Evolutionary conservation across 2,329 filamentous ascomycete genomes (phyloP).

Genomic region (Monilinia vaccinii-corymbosi): DNA sequence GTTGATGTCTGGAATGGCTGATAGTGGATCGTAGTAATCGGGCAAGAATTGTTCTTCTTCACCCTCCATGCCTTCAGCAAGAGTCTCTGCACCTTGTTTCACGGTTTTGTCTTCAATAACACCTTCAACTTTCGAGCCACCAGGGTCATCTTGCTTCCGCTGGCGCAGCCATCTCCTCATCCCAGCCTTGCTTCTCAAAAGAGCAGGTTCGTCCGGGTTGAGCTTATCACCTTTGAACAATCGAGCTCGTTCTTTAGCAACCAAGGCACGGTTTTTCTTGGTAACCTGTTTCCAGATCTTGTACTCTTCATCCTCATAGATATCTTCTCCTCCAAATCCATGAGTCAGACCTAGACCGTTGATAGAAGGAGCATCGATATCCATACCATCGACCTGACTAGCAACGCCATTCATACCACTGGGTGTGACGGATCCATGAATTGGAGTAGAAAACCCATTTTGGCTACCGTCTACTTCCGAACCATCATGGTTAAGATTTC

Average conservation of each 20-base stretch:
- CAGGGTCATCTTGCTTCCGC: conserved; percentile 56
- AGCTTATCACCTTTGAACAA: conserved; percentile 80
- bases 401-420: conserved; percentile 58
- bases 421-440: conserved; percentile 67
- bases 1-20: conserved; percentile 75
- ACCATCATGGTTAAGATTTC: conserved; percentile 53
- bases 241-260: conserved; percentile 76
- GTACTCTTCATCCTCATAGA: conserved; percentile 86
- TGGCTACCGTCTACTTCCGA: conserved; percentile 76
- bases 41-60: conserved; percentile 78
- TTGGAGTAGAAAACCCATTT: conserved; percentile 80
- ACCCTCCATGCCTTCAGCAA: conserved; percentile 85
- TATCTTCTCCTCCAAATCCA: conserved; percentile 61
- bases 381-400: conserved; percentile 77
- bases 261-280: conserved; percentile 83
- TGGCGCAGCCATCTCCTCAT: conserved; percentile 85
- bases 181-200: conserved; percentile 73
- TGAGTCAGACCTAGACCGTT: conserved; percentile 56
- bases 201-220: conserved; percentile 78
- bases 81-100: conserved; percentile 54
- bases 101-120: conserved; percentile 40
- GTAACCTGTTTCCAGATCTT: conserved; percentile 99
- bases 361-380: conserved; percentile 69
- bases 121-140: conserved; percentile 36
- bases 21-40: conserved; percentile 88